Evolutionary conservation across 768 basidiomycete genomes (phyloP), one percentile per base, ranked within the genome.

Genomic region (Trametes elegans): DNA sequence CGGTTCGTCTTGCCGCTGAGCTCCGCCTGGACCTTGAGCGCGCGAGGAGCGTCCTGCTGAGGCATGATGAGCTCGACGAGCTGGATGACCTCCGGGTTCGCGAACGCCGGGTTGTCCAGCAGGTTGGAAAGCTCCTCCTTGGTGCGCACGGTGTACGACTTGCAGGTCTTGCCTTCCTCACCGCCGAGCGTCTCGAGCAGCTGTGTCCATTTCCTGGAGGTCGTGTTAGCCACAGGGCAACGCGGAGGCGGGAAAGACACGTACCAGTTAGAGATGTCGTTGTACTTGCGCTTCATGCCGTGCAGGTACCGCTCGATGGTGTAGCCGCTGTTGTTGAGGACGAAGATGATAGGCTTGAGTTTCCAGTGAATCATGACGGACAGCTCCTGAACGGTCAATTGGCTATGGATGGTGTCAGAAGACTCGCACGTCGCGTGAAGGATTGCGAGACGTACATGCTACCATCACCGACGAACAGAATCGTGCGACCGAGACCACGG

Each of bases 381-480:
- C 13, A 92, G 67, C 64, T 95, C 91, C 69, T 94, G 92, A 5
- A 89, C 84, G 0, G 85, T 84, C 18, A 91, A 71, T 73, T 91
- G 89, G 41, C 86, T 88, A 50, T 7, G 11, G 31, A 5, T 56
- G 13, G 23, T 31, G 62, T 48, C 10, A 58, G 13, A n/a, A n/a
- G 3, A 42, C 31, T 32, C 27, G 13, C 19, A 39, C n/a, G n/a
- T n/a, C 16, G 11, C 34, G n/a, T 35, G 7, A 36, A 23, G 63
- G 48, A 64, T 31, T 19, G 49, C 19, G 5, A 16, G 6, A 70
- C 84, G 70, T 62, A 89, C 82, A 91, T 68, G 67, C 85, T 87
- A 13, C 92, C 91, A 62, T 93, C 90, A 6, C 94, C 93, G 3
- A 90, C 76, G 69, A 96, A 95, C 38, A 95, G 72, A 38, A 97